Conservation (phyloP, 2,329 filamentous ascomycete species). For the Rutstroemia sp. region DNA sequence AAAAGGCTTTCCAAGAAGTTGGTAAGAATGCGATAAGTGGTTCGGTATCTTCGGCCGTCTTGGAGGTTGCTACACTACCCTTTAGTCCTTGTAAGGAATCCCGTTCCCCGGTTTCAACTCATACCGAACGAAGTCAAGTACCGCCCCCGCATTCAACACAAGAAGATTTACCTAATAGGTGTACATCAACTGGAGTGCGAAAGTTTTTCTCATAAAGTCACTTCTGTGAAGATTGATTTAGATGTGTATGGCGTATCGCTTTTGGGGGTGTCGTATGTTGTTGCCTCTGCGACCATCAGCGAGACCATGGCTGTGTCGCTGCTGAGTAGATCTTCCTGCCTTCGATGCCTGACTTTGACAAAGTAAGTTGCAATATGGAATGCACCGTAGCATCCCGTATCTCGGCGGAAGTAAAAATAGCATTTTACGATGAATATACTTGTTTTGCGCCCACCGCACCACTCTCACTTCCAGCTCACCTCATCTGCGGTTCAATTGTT, state of each 20-base stretch:
- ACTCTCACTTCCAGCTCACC: not conserved
- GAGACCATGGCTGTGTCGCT: not conserved
- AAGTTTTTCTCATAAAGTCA: too few species aligned
- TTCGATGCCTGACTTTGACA: too few species aligned
- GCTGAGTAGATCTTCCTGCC: too few species aligned
- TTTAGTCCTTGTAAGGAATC: not conserved
- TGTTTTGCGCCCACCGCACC: not conserved
- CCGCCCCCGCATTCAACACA: conserved; percentile 4
- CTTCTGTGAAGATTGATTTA: not conserved
- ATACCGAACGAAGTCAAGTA: conserved; percentile 1
- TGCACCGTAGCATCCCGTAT: not conserved
- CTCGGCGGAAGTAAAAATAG: not conserved
- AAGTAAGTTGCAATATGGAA: not conserved
- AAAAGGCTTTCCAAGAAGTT: too few species aligned
- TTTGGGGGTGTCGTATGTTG: not conserved
- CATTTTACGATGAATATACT: not conserved
- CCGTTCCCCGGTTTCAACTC: conserved; percentile 3
- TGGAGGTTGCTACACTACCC: too few species aligned
- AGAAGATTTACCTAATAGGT: conserved; percentile 5
- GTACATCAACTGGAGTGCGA: not conserved
- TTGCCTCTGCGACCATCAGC: not conserved
- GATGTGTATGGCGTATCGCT: not conserved
- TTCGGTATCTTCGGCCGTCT: too few species aligned
- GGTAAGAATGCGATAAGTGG: too few species aligned
- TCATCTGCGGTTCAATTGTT: not conserved